Percentiles rank a stretch among this genome's conserved stretches.
Conservation (phyloP, 208 protist species). For the Acanthamoeba divionensis region DNA sequence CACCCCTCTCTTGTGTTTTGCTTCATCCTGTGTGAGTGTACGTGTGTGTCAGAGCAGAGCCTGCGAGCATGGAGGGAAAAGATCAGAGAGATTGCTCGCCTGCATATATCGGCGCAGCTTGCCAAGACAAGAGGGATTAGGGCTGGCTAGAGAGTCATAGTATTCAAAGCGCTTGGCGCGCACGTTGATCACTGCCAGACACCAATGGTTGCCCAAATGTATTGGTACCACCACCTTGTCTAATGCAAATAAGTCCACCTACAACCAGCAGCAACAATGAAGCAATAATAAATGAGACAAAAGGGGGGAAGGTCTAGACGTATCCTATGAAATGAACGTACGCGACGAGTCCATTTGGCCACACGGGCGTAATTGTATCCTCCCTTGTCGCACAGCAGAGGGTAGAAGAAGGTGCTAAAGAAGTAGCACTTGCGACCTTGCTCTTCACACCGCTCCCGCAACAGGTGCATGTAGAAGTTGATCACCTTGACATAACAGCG, state of each 20-base stretch:
- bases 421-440: slow-evolving; percentile 59
- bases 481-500: slow-evolving; percentile 55
- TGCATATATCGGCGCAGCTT: neutral
- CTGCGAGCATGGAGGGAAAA: too few species aligned
- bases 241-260: slow-evolving; percentile 64
- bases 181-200: slow-evolving; percentile 73
- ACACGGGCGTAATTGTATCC: slow-evolving; percentile 63
- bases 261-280: neutral
- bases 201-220: slow-evolving; percentile 75
- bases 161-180: slow-evolving; percentile 73
- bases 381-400: slow-evolving; percentile 42
- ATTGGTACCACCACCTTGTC: slow-evolving; percentile 75
- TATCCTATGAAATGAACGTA: neutral
- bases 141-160: slow-evolving; percentile 66
- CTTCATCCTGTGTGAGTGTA: slow-evolving; percentile 27
- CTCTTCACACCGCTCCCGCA: slow-evolving; percentile 27
- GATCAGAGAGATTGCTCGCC: too few species aligned
- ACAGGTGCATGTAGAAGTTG: slow-evolving; percentile 70
- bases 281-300: neutral
- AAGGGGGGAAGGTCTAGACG: neutral
- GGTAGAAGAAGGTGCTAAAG: slow-evolving; percentile 75
- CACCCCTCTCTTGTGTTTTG: slow-evolving; percentile 9
- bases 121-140: slow-evolving; percentile 18
- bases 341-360: slow-evolving; percentile 61
- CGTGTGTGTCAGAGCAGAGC: too few species aligned